Evolutionary conservation across 352 stramenopile genomes (phyloP), one percentile per base, ranked within the genome.

Genomic region (Vaucheria bursata): DNA sequence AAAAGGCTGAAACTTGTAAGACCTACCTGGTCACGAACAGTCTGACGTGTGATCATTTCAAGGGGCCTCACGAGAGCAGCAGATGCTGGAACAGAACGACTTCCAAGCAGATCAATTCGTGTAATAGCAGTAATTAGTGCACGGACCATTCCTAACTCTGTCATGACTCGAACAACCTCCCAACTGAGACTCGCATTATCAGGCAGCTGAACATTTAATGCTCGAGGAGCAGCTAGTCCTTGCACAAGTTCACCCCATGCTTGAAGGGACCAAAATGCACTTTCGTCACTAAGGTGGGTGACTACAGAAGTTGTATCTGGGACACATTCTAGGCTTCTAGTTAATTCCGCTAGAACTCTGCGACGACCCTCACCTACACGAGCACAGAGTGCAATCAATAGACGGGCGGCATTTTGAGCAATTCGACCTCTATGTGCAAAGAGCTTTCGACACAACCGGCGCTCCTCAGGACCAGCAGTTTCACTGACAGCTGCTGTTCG

Each of bases 181-280:
- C 77, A 81, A n/a, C 45, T 49, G 3, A 82, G 76, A n/a, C 68
- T 65, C 34, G 74, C 39, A 59, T 82, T 82, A 53, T 82, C 77
- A 53, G 64, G 71, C n/a, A 49, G 34, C 29, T 8, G 39, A 36
- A 31, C 49, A 35, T 66, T 37, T 6, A 34, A 59, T 1, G 39
- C 45, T 4, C 74, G 73, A 29, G 78, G 78, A 6, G 73, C 78
- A 25, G 70, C 68, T 12, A 84, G 73, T 0, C 78, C 78, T 1
- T 73, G 70, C 29, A 52, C 73, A 5, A 84, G 78, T 67, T 84
- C 78, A 8, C 74, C 78, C 78, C 78, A 84, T 33, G 73, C 74
- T 33, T 82, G 74, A n/a, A 84, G 36, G 25, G 74, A 72, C 78
- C 78, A 84, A 50, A 69, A 74, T 67, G 70, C 77, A 34, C 8